Evolutionary conservation across 768 basidiomycete species (phyloP).

Genomic region (Leucosporidium yakuticum): DNA sequence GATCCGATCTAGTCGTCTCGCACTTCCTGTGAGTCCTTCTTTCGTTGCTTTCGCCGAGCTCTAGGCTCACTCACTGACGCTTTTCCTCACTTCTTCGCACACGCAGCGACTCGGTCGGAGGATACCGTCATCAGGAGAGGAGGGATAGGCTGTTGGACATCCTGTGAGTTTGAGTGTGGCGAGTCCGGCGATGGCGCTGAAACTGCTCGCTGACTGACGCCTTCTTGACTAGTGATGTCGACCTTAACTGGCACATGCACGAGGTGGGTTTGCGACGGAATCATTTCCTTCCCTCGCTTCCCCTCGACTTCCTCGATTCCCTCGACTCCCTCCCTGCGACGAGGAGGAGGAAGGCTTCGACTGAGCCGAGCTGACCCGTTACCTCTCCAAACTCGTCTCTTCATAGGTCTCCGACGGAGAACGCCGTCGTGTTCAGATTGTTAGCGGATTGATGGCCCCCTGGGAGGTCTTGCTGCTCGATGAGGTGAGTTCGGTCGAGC

Average conservation of each 20-base stretch:
- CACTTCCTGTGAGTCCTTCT: constrained; percentile 58
- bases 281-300: no score
- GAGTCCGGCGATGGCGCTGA: no score
- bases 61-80: background rate
- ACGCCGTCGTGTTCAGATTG: constrained; percentile 83
- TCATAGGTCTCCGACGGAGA: constrained; percentile 88
- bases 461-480: constrained; percentile 92
- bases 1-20: constrained; percentile 86
- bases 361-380: no score
- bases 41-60: background rate
- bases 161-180: constrained; percentile 45
- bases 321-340: no score
- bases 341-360: no score
- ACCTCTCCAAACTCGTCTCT: no score
- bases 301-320: no score
- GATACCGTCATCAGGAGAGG: constrained; percentile 84
- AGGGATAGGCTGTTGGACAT: constrained; percentile 81
- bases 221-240: constrained; percentile 50
- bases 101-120: constrained; percentile 77
- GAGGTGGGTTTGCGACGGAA: constrained; percentile 42
- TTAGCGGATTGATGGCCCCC: constrained; percentile 88
- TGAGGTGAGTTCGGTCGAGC: constrained; percentile 62
- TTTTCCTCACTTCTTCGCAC: no score
- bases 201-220: background rate
- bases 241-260: constrained; percentile 93